Conservation (phyloP, 2,329 filamentous ascomycete genomes). For the Colletotrichum euphorbiae region DNA sequence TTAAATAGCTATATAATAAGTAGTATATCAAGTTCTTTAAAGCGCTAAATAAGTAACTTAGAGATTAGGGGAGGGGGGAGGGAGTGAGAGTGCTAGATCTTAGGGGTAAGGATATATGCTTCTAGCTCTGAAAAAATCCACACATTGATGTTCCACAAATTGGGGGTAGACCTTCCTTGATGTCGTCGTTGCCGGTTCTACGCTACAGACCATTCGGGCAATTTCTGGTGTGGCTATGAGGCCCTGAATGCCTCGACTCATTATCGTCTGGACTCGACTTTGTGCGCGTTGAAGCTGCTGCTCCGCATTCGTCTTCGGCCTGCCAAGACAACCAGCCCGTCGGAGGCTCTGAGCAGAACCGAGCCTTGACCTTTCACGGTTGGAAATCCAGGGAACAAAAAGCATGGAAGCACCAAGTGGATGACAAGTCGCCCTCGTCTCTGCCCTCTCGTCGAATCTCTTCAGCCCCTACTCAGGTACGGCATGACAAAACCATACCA, state of each 20-base stretch:
- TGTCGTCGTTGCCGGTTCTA: background rate
- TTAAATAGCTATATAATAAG: no score
- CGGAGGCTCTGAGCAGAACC: conserved; percentile 29
- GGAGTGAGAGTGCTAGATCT: no score
- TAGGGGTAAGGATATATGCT: no score
- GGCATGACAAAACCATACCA: conserved; percentile 24
- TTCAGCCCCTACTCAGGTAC: background rate
- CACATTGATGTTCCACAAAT: no score
- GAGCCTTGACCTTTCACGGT: conserved; percentile 18
- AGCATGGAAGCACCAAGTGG: background rate
- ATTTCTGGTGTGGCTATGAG: background rate
- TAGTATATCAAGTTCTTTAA: no score
- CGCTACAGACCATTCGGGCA: background rate
- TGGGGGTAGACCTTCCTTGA: conserved; percentile 27
- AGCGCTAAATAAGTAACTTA: no score
- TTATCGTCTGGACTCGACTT: background rate
- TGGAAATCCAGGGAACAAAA: conserved; percentile 8
- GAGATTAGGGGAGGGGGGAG: no score
- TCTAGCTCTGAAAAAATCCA: no score
- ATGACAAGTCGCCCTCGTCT: conserved; percentile 5
- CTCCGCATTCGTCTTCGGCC: conserved; percentile 30
- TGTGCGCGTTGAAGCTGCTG: background rate
- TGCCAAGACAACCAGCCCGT: conserved; percentile 15
- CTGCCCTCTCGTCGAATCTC: background rate
- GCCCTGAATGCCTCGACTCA: background rate